Base-by-base conservation (phyloP, 148 eudicot species). In the Chenopodium formosanum region DNA sequence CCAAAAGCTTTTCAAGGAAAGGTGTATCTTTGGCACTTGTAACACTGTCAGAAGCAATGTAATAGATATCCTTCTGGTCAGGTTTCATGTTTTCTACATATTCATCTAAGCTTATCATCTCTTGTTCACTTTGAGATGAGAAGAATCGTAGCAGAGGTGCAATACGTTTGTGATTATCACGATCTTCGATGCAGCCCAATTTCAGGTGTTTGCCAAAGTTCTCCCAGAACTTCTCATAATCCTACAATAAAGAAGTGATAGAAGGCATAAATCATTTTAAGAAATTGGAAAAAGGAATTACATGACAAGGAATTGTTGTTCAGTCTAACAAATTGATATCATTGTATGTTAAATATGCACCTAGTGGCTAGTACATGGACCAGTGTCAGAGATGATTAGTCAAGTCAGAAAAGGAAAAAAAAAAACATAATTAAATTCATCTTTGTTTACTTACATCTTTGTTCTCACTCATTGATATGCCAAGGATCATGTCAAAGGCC, bases 401-500 rank as follows among this genome's bases (percentile, higher is more conserved):
- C 23, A 40, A 32, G 11, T 37, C 23, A 40, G 50, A 70, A 72
- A 76, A n/a, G 5, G 34, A 32, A 32, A 34, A 34, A 34, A 0
- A 34, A 34, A 34, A 34, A 34, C 65, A 34, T 75, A 9, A 63
- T 12, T 34, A 27, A 73, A 23, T 70, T 3, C n/a, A 25, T 52
- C 46, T 34, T 16, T 25, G 11, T 50, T 40, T 44, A 82, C 90
- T 64, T 91, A 96, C 99, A 19, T 89, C 97, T 89, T 50, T 88
- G 85, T 96, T 90, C 84, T 94, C 99, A 81, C 98, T 96, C 92
- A 92, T 79, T 44, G 97, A 86, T 84, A 96, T 89, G 83, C 99
- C 98, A 77, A 88, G 91, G 81, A 96, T 94, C 99, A 96, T 94
- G 83, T 96, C 99, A 82, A 96, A 96, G 56, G 99, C 94, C 89